Evolutionary conservation across 225 moss, liverwort and hornwort species (phyloP).

Genomic region (Neckera pumila): DNA sequence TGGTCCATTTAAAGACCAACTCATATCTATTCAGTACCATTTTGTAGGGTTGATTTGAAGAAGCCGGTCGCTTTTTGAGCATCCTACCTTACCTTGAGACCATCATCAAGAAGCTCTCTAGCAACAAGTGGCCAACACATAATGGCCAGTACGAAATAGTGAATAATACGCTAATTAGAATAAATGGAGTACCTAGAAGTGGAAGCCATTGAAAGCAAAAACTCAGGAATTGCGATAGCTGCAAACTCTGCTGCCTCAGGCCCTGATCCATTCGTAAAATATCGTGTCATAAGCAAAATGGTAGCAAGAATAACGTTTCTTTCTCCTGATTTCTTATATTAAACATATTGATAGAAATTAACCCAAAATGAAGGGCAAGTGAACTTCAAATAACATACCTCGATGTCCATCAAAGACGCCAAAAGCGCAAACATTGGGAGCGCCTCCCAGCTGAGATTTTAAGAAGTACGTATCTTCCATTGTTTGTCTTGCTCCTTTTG

Average conservation of each 20-base stretch:
- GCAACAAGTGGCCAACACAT: not conserved
- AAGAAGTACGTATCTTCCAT: conserved; percentile 62
- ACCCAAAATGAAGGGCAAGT: not conserved
- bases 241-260: conserved; percentile 67
- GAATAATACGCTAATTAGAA: not conserved
- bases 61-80: too few species aligned
- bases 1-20: too few species aligned
- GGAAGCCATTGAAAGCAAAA: conserved; percentile 34
- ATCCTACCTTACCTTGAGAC: too few species aligned
- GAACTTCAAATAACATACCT: conserved; percentile 9
- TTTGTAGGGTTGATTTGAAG: too few species aligned
- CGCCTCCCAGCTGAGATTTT: conserved; percentile 28
- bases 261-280: conserved; percentile 24
- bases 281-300: not conserved
- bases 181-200: conserved; percentile 12
- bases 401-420: conserved; percentile 69
- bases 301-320: not conserved
- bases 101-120: not conserved
- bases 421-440: conserved; percentile 30
- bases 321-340: not conserved
- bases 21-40: too few species aligned
- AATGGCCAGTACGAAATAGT: not conserved
- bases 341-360: not conserved
- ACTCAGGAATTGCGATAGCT: conserved; percentile 38
- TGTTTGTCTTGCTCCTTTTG: conserved; percentile 55